Base-by-base conservation (phyloP, 495 filamentous ascomycete species). In the Pseudomonodictys pantanalensis region DNA sequence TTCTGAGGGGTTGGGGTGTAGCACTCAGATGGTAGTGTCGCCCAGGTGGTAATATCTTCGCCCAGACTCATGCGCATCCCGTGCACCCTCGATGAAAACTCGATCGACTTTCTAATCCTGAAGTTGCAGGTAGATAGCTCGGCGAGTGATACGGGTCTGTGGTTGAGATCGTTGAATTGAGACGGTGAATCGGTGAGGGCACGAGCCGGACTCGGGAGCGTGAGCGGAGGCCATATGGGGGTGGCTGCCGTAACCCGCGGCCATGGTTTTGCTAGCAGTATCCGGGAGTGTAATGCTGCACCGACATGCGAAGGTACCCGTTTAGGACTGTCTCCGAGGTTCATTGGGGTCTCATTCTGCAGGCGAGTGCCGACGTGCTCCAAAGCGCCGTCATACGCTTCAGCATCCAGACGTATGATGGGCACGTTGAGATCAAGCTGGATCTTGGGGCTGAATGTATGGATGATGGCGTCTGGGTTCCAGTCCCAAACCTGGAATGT, bases 1-100 rank as follows among this genome's bases (percentile, higher is more conserved):
- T 90, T 90, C 38, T 83, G 76, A n/a, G 71, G 69, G 0, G 90
- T 92, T 0, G 91, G 90, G 0, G 84, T 91, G 67, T 93, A 96
- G 22, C 84, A 68, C 3, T 72, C 76, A 12, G 82, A 79, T 53
- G 87, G 82, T 2, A 97, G 77, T 0, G 92, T 91, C 12, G 87
- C 79, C 62, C 84, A 96, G 1, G 88, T 95, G 26, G 81, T 76
- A 24, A 92, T 72, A 12, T 84, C 79, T 58, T 91, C 86, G n/a
- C 79, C 82, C 32, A 83, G 75, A 33, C 75, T 30, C 32, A 73
- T 53, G 44, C 43, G 55, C 11, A 52, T 20, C 1, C 52, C 65
- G 58, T 10, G 58, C 42, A 9, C 64, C 56, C 56, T 55, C 3
- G 50, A 47, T 2, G 49, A 56, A 48, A 77, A 85, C 50, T 86